phyloP scores from a whole-genome alignment of 108 stramenopile genomes.

The Cylindrotheca closterium region DNA sequence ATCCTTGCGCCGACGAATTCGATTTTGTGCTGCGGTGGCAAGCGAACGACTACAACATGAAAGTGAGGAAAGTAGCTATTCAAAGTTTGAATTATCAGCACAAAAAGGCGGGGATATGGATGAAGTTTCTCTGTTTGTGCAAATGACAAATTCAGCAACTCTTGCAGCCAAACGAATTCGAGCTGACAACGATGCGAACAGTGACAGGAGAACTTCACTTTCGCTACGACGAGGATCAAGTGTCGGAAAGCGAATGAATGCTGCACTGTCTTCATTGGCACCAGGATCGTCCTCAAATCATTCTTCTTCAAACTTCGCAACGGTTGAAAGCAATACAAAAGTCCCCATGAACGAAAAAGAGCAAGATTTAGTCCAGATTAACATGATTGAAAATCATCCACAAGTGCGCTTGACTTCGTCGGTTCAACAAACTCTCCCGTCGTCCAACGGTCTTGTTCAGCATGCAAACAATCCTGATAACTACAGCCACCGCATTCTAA shows the following conservation, averaged over 20 bases:
- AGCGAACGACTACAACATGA: slow-evolving; percentile 19
- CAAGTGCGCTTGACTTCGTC: not conserved
- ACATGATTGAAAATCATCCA: not conserved
- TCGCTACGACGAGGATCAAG: slow-evolving; percentile 60
- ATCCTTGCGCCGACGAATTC: slow-evolving; percentile 33
- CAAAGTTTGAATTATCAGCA: not conserved
- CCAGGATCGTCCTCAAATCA: slow-evolving; percentile 18
- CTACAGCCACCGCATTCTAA: too few relatives aligned
- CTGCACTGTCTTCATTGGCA: slow-evolving; percentile 57
- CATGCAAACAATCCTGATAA: not conserved
- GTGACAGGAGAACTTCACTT: slow-evolving; percentile 38
- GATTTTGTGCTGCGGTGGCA: slow-evolving; percentile 26
- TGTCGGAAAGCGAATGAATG: slow-evolving; percentile 75
- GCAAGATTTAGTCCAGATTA: not conserved
- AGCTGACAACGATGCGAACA: slow-evolving; percentile 6
- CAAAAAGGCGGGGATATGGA: slow-evolving; percentile 4
- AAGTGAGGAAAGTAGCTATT: not conserved
- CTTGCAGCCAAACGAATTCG: slow-evolving; percentile 28
- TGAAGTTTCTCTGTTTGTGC: slow-evolving; percentile 34
- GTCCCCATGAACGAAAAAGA: not conserved
- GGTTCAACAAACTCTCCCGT: not conserved
- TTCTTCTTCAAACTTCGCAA: not conserved
- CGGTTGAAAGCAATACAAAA: not conserved
- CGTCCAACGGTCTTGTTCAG: not conserved
- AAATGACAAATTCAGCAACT: slow-evolving; percentile 27